Evolutionary conservation across 2,329 filamentous ascomycete genomes (phyloP).

Genomic region (Diaporthe citrichinensis): DNA sequence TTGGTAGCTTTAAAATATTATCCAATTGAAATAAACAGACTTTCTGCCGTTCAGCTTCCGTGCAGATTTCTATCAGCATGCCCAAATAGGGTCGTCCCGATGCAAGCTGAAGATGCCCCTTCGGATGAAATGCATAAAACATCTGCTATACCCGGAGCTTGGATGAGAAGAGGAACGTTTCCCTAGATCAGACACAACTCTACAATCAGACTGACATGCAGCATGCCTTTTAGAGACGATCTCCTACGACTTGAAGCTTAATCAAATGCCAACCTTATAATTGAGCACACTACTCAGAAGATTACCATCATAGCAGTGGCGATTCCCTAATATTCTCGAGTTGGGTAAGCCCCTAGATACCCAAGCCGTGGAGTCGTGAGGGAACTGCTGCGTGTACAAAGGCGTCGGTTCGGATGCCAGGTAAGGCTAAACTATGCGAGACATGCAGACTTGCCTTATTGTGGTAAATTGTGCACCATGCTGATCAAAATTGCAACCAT

Average conservation of each 20-base stretch:
- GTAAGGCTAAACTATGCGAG: conserved; percentile 6
- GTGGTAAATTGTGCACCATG: not conserved
- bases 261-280: not conserved
- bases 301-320: not conserved
- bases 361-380: not conserved
- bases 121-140: conserved; percentile 24
- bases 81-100: not conserved
- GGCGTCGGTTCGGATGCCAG: not conserved
- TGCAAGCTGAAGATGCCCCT: not conserved
- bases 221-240: not conserved
- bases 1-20: not conserved
- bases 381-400: not conserved
- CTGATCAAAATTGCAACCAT: not conserved
- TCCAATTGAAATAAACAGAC: not conserved
- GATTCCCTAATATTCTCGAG: not conserved
- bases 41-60: too few species aligned
- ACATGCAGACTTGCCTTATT: not conserved
- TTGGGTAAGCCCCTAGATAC: not conserved
- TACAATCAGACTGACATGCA: not conserved
- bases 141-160: not conserved
- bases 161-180: not conserved
- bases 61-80: not conserved
- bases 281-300: too few species aligned
- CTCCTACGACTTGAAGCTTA: not conserved
- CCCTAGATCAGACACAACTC: not conserved